Evolutionary conservation across 2,329 filamentous ascomycete species (phyloP).

Genomic region (Aspergillus proliferans): DNA sequence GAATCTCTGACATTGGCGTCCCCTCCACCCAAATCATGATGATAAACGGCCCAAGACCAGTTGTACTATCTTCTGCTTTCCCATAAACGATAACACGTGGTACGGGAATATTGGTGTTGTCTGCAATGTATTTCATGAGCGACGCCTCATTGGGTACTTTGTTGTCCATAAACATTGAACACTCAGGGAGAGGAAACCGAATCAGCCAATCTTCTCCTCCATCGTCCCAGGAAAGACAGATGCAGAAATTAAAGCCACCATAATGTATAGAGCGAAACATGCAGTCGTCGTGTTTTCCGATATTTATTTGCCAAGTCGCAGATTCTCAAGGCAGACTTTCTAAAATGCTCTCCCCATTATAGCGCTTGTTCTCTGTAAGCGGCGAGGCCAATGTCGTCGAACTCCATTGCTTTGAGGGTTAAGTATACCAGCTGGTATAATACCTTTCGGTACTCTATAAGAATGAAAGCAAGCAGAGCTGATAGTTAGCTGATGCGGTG

Average conservation of each 20-base stretch:
- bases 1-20: constrained; percentile 3
- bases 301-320: background rate
- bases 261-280: constrained; percentile 5
- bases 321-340: background rate
- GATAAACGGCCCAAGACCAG: constrained; percentile 7
- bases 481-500: background rate
- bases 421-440: background rate
- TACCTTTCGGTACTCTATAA: background rate
- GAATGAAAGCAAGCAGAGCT: background rate
- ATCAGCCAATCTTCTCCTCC: constrained; percentile 8
- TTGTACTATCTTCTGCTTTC: constrained; percentile 1
- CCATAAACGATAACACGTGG: constrained; percentile 4
- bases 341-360: background rate
- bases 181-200: constrained; percentile 8
- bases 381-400: background rate
- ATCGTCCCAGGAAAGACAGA: constrained; percentile 9
- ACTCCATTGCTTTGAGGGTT: background rate
- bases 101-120: constrained; percentile 5
- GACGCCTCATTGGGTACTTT: constrained; percentile 6
- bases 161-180: constrained; percentile 9
- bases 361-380: background rate
- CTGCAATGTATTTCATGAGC: constrained; percentile 3
- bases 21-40: constrained; percentile 10
- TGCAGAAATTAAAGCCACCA: constrained; percentile 9
- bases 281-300: constrained; percentile 6